Percentiles rank a stretch among this genome's conserved stretches.
Evolutionary conservation across 257 asterid species (phyloP).

Genomic region (Schizonepeta tenuifolia): DNA sequence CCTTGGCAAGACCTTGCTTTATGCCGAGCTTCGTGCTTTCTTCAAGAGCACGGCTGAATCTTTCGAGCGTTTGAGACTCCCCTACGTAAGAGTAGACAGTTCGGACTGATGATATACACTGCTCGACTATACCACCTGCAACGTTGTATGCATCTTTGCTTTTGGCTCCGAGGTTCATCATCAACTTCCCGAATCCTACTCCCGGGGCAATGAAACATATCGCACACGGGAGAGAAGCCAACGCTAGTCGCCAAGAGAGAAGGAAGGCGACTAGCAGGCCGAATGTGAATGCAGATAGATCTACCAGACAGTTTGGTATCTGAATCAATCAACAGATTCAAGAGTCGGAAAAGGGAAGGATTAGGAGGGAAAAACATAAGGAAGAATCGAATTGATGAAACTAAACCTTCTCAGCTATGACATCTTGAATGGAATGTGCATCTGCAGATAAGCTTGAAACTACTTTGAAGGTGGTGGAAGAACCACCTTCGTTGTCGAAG

Average conservation of each 20-base stretch:
- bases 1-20: conserved; percentile 68
- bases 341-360: not conserved
- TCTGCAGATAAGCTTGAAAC: conserved; percentile 70
- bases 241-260: conserved; percentile 79
- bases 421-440: conserved; percentile 71
- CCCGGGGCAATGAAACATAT: conserved; percentile 66
- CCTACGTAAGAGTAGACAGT: conserved; percentile 82
- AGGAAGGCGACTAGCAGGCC: conserved; percentile 57
- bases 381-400: not conserved
- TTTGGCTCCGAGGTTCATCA: conserved; percentile 57
- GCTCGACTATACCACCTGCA: conserved; percentile 73
- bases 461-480: conserved; percentile 68
- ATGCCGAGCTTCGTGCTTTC: conserved; percentile 59
- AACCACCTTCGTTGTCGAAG: conserved; percentile 60
- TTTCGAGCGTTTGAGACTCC: conserved; percentile 54
- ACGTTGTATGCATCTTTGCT: conserved; percentile 58
- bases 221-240: conserved; percentile 70
- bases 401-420: conserved; percentile 73
- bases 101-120: conserved; percentile 67
- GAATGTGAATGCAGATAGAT: conserved; percentile 50
- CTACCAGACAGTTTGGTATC: conserved; percentile 69
- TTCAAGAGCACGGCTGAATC: conserved; percentile 60
- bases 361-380: not conserved
- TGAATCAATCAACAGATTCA: conserved; percentile 28
- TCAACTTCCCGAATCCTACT: conserved; percentile 60